A percentile compares a stretch with the other conserved stretches of the same genome.
Evolutionary conservation across 2,329 filamentous ascomycete species (phyloP).

Genomic region (Coniochaeta hoffmannii): DNA sequence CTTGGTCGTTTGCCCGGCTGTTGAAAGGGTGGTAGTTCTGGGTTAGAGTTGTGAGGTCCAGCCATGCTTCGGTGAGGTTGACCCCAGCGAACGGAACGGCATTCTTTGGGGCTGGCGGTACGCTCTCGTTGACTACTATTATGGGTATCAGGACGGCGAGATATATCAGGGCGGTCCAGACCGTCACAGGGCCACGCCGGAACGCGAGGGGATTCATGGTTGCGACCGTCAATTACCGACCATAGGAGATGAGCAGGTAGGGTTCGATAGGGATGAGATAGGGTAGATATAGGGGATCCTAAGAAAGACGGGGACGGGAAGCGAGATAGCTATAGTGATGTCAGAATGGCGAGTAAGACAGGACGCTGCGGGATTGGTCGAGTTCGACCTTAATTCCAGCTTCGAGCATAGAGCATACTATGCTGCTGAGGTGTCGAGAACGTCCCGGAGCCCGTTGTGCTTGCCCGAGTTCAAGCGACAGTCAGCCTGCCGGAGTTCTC

Average conservation of each 20-base stretch:
- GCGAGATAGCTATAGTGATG: neutral
- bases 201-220: constrained; percentile 62
- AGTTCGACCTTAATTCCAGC: too few relatives aligned
- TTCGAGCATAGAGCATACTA: too few relatives aligned
- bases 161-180: constrained; percentile 72
- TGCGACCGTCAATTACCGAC: neutral
- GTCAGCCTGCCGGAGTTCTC: neutral
- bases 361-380: too few relatives aligned
- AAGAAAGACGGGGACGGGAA: neutral
- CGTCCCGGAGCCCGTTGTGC: too few relatives aligned
- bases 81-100: constrained; percentile 53
- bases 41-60: constrained; percentile 70
- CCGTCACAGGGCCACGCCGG: constrained; percentile 69
- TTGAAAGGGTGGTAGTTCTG: constrained; percentile 82
- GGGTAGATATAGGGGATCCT: neutral
- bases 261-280: neutral
- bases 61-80: constrained; percentile 81
- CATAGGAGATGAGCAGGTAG: neutral
- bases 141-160: constrained; percentile 67
- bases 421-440: too few relatives aligned
- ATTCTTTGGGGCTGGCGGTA: constrained; percentile 57
- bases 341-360: too few relatives aligned
- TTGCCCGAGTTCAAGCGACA: neutral
- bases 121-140: constrained; percentile 66
- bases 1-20: constrained; percentile 71